Evolutionary conservation across 2,329 filamentous ascomycete species (phyloP).

Genomic region (Alternaria consortialis): DNA sequence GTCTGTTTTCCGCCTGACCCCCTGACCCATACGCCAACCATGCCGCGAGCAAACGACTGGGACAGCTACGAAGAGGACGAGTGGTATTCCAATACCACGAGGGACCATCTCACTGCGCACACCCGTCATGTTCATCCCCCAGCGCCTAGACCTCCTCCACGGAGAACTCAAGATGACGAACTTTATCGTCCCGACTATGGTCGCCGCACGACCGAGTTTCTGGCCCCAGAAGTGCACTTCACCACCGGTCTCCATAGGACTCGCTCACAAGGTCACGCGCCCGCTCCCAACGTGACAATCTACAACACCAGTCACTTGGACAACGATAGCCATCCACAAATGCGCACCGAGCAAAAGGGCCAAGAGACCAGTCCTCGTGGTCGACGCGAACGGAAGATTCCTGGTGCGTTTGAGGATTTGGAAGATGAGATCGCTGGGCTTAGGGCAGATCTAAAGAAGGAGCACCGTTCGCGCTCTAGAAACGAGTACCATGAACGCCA

Average conservation of each 20-base stretch:
- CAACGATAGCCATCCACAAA: slow-evolving; percentile 46
- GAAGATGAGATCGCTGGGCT: slow-evolving; percentile 49
- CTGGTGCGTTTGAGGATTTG: slow-evolving; percentile 43
- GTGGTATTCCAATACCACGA: slow-evolving; percentile 31
- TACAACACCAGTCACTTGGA: slow-evolving; percentile 56
- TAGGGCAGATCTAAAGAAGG: slow-evolving; percentile 36
- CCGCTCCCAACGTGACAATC: slow-evolving; percentile 58
- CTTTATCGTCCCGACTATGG: slow-evolving; percentile 27
- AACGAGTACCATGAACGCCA: slow-evolving; percentile 32
- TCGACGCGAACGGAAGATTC: slow-evolving; percentile 35
- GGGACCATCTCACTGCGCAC: slow-evolving; percentile 30
- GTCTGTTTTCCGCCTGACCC: not conserved
- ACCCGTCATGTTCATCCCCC: slow-evolving; percentile 43
- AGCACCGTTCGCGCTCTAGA: slow-evolving; percentile 36
- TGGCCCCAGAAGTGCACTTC: slow-evolving; percentile 41
- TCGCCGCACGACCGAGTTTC: slow-evolving; percentile 42
- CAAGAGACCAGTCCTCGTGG: slow-evolving; percentile 40
- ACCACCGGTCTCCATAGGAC: slow-evolving; percentile 53
- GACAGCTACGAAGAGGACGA: slow-evolving; percentile 45
- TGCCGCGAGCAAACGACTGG: slow-evolving; percentile 40
- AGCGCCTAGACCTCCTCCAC: slow-evolving; percentile 23
- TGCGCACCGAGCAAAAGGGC: slow-evolving; percentile 44
- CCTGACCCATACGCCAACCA: slow-evolving; percentile 13
- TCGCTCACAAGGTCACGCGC: slow-evolving; percentile 55
- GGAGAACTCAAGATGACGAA: slow-evolving; percentile 28